These are phyloP conservation scores for Fagus sylvatica DNA, from an alignment of 306 rosid genomes.

Conservation along the genomic window DNA sequence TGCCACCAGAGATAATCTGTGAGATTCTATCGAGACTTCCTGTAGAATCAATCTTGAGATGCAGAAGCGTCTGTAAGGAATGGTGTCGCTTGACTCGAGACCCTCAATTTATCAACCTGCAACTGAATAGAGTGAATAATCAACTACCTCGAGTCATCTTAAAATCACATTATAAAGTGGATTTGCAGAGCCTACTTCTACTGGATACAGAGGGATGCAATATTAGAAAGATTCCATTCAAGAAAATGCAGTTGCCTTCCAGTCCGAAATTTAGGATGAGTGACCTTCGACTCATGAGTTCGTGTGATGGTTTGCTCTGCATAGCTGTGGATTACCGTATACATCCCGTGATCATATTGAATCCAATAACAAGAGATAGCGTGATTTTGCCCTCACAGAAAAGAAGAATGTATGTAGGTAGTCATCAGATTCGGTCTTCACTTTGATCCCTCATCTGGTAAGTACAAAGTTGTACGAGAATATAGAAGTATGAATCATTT, in stretches of 20 bases:
- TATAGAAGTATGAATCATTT: neutral
- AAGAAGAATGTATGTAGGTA: neutral
- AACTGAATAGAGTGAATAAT: neutral
- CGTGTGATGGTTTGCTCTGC: neutral
- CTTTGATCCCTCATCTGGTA: neutral
- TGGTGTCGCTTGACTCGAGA: neutral
- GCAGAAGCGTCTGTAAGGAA: neutral
- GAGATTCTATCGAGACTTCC: neutral
- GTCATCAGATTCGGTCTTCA: neutral
- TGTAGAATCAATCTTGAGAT: neutral
- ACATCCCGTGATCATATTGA: neutral
- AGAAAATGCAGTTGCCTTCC: neutral
- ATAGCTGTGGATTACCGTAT: neutral
- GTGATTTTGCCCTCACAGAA: neutral
- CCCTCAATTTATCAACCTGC: neutral
- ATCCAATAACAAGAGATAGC: neutral
- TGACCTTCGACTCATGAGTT: neutral
- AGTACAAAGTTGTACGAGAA: slow-evolving; percentile 5
- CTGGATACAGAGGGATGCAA: neutral
- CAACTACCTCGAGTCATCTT: neutral
- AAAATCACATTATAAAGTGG: neutral
- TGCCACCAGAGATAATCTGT: neutral
- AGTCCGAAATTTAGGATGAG: neutral
- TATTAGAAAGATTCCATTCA: neutral
- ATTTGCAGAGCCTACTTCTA: neutral